A percentile compares a stretch with the other conserved stretches of the same genome.
These are phyloP conservation scores for Zymoseptoria ardabiliae DNA, from an alignment of 2,329 filamentous ascomycete genomes.

Conservation along the genomic window DNA sequence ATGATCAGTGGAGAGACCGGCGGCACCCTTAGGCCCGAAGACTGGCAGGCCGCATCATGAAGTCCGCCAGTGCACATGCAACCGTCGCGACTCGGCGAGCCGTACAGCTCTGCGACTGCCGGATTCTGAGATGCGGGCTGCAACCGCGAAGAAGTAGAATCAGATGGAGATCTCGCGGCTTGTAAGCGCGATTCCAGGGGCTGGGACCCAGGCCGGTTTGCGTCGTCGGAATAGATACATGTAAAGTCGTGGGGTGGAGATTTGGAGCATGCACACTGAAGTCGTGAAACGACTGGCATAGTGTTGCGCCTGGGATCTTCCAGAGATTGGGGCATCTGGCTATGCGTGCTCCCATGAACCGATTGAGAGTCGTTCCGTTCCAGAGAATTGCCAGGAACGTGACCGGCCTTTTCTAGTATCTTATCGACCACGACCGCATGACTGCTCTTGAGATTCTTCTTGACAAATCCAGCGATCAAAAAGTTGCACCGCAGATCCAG, in stretches of 20 bases:
- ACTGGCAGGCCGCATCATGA: slow-evolving; percentile 11
- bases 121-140: neutral
- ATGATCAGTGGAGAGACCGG: slow-evolving; percentile 2
- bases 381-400: neutral
- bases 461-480: slow-evolving; percentile 68
- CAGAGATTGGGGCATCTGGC: neutral
- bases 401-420: slow-evolving; percentile 17
- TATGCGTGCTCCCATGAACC: neutral
- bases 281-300: neutral
- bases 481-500: slow-evolving; percentile 76
- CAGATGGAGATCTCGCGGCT: slow-evolving; percentile 1
- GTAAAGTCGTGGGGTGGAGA: neutral
- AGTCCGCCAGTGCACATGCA: slow-evolving; percentile 17
- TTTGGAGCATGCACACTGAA: neutral
- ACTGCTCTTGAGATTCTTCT: slow-evolving; percentile 71
- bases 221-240: neutral
- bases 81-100: slow-evolving; percentile 8
- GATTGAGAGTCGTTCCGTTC: neutral
- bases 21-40: slow-evolving; percentile 12
- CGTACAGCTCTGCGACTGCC: slow-evolving; percentile 13
- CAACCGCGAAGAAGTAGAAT: neutral
- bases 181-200: neutral
- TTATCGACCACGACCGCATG: slow-evolving; percentile 61
- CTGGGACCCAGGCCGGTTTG: neutral
- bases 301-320: neutral